phyloP scores from a whole-genome alignment of 2,329 filamentous ascomycete genomes.

The Claviceps lovelessii region DNA sequence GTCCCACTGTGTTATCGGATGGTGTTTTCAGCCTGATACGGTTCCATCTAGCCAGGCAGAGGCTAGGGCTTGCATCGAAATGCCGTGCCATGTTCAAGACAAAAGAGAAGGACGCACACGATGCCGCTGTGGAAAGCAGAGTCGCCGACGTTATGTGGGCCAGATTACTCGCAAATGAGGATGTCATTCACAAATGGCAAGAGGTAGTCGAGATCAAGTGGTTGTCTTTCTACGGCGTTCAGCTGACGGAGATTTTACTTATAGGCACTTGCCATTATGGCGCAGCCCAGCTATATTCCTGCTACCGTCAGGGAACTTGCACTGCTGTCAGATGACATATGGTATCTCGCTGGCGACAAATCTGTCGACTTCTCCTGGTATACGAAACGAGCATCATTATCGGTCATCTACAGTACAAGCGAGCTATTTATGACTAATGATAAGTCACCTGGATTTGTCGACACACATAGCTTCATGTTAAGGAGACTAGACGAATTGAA shows the following conservation, averaged over 20 bases:
- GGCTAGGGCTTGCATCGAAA: constrained; percentile 40
- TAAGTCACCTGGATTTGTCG: constrained; percentile 52
- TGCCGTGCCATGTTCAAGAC: constrained; percentile 24
- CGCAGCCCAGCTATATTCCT: constrained; percentile 64
- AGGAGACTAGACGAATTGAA: constrained; percentile 58
- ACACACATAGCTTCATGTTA: constrained; percentile 69
- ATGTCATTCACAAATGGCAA: constrained; percentile 67
- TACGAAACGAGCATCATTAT: constrained; percentile 42
- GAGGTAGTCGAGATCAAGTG: constrained; percentile 41
- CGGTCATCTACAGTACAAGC: constrained; percentile 50
- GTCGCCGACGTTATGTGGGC: constrained; percentile 62
- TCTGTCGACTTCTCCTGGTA: constrained; percentile 86
- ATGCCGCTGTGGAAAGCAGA: constrained; percentile 41
- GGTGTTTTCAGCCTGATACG: constrained; percentile 70
- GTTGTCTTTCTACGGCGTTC: neutral
- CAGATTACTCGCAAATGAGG: constrained; percentile 58
- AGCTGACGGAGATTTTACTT: neutral
- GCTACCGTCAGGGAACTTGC: constrained; percentile 66
- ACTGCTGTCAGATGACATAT: constrained; percentile 79
- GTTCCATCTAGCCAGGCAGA: constrained; percentile 58
- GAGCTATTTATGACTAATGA: constrained; percentile 96
- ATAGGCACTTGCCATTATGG: constrained; percentile 80
- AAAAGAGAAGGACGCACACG: constrained; percentile 6
- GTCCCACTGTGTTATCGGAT: constrained; percentile 64
- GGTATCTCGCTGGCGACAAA: constrained; percentile 69